phyloP scores from a whole-genome alignment of 2,329 filamentous ascomycete species.

The Ampelomyces quisqualis region DNA sequence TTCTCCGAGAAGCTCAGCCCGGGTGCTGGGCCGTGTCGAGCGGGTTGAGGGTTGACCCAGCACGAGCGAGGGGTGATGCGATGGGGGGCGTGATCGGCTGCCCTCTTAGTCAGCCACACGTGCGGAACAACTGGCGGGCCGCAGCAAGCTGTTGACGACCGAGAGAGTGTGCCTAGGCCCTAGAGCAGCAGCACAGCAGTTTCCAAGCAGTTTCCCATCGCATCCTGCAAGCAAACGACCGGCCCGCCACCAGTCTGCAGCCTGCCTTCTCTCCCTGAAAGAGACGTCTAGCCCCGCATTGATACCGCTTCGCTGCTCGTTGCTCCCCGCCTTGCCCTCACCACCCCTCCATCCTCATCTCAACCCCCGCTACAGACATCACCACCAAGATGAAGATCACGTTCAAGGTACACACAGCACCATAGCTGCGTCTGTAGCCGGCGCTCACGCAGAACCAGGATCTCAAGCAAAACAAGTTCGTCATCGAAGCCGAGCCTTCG shows the following conservation, averaged over 20 bases:
- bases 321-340: conserved; percentile 14
- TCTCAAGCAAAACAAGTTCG: conserved; percentile 98
- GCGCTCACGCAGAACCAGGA: conserved; percentile 61
- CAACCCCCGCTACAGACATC: conserved; percentile 12
- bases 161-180: conserved; percentile 6
- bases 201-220: neutral
- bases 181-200: too few relatives aligned
- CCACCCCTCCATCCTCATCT: conserved; percentile 26
- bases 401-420: conserved; percentile 60
- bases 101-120: neutral
- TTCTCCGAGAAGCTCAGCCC: neutral
- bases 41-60: neutral
- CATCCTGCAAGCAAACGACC: neutral
- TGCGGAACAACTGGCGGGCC: too few relatives aligned
- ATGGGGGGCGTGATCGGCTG: neutral
- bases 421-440: conserved; percentile 5
- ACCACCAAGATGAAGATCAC: conserved; percentile 64
- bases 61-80: neutral
- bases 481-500: conserved; percentile 88
- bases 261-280: neutral
- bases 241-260: neutral
- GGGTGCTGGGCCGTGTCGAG: neutral
- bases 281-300: conserved; percentile 1
- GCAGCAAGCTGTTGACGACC: conserved; percentile 5
- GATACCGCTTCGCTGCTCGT: conserved; percentile 6